Percentiles rank a stretch among this genome's conserved stretches.
phyloP scores from a whole-genome alignment of 148 eudicot species.

The Linanthus parryae region DNA sequence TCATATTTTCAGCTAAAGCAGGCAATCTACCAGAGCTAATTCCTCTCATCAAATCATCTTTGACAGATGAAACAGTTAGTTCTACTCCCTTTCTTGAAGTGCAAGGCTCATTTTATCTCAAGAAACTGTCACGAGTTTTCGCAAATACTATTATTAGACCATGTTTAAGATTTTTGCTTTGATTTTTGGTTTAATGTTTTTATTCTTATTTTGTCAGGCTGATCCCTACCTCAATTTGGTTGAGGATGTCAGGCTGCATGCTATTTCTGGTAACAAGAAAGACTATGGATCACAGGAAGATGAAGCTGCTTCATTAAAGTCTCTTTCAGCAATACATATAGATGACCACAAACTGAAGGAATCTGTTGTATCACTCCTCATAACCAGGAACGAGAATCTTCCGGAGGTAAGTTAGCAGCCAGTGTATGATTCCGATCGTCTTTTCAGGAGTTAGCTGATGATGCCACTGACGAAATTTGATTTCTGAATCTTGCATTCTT shows the following conservation, averaged over 20 bases:
- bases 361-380: conserved; percentile 40
- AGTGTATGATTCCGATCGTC: no score
- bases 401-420: conserved; percentile 56
- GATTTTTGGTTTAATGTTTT: conserved; percentile 4
- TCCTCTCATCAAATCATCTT: conserved; percentile 55
- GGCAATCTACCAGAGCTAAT: conserved; percentile 71
- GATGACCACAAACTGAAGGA: conserved; percentile 60
- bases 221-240: conserved; percentile 74
- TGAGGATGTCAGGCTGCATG: conserved; percentile 59
- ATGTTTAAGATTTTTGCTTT: not conserved
- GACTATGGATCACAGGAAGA: conserved; percentile 63
- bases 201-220: conserved; percentile 31
- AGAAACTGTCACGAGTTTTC: not conserved
- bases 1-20: conserved; percentile 68
- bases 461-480: no score
- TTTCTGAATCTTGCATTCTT: no score
- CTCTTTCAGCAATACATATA: conserved; percentile 36
- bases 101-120: conserved; percentile 1
- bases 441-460: no score
- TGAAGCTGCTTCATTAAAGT: conserved; percentile 52
- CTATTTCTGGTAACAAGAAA: conserved; percentile 21
- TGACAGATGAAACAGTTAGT: conserved; percentile 59
- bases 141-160: not conserved
- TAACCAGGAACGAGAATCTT: conserved; percentile 40
- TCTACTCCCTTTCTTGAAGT: conserved; percentile 10